Percentiles rank a stretch among this genome's conserved stretches.
These are phyloP conservation scores for Stramenopiles sp. DNA, from an alignment of 352 stramenopile species.

Conservation along the genomic window DNA sequence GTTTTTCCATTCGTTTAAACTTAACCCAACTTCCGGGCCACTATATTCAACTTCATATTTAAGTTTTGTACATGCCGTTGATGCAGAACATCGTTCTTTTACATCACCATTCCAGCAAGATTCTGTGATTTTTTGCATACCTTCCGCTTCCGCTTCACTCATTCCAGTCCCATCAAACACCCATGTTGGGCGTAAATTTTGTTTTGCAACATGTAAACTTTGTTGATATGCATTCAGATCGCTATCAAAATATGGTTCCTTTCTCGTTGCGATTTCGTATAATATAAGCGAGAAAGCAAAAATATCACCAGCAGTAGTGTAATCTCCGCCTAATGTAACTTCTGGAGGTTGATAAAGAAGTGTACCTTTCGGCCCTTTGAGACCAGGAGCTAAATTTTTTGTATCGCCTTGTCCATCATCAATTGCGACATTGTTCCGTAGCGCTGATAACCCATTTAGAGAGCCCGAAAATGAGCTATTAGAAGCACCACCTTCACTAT, in stretches of 20 bases:
- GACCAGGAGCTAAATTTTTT: not conserved
- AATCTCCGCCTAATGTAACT: not conserved
- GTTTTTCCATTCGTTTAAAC: not conserved
- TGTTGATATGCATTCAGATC: not conserved
- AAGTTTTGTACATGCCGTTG: not conserved
- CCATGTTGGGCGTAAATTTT: not conserved
- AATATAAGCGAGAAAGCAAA: constrained; percentile 1
- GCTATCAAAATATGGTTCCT: not conserved
- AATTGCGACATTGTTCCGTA: constrained; percentile 1
- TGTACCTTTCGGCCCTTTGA: not conserved
- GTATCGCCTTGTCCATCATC: not conserved
- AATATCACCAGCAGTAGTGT: not conserved
- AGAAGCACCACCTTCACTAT: not conserved
- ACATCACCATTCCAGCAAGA: not conserved
- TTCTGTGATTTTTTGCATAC: not conserved
- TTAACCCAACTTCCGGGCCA: not conserved
- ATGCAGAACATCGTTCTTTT: not conserved
- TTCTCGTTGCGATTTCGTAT: not conserved
- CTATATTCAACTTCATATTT: not conserved
- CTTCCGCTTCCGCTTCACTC: not conserved
- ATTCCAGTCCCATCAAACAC: not conserved
- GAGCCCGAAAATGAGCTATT: too few species aligned
- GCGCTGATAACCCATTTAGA: too few species aligned
- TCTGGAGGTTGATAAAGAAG: not conserved
- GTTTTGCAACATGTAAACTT: not conserved